A percentile compares a stretch with the other conserved stretches of the same genome.
Evolutionary conservation across 108 stramenopile species (phyloP).

Genomic region (Parietichytrium sp.): DNA sequence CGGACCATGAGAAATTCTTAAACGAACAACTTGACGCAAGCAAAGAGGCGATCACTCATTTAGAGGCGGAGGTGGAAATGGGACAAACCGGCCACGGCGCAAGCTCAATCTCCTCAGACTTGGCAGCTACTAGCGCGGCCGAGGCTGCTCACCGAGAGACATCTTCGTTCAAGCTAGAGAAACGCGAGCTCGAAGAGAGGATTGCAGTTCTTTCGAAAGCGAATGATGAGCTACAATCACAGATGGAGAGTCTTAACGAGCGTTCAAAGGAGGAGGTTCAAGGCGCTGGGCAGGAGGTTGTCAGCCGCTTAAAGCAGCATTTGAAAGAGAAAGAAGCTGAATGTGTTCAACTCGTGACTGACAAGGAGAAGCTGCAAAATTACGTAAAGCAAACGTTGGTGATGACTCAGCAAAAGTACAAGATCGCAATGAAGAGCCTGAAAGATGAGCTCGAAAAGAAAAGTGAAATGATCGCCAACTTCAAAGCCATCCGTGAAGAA

Average conservation of each 20-base stretch:
- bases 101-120: not conserved
- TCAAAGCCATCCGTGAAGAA: not conserved
- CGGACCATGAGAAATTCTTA: constrained; percentile 4
- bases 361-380: constrained; percentile 25
- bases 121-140: not conserved
- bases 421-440: constrained; percentile 7
- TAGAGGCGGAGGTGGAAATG: constrained; percentile 10
- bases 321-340: constrained; percentile 5
- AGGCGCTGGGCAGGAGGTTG: constrained; percentile 31
- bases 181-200: not conserved
- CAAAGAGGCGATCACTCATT: constrained; percentile 23
- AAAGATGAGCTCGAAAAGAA: constrained; percentile 12
- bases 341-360: not conserved
- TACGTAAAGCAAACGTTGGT: constrained; percentile 9
- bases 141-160: not conserved
- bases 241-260: not conserved
- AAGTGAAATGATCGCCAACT: constrained; percentile 9
- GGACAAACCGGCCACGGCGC: not conserved
- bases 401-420: constrained; percentile 24
- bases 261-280: not conserved
- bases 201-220: not conserved
- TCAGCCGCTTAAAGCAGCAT: not conserved
- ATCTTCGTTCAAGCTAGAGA: constrained; percentile 14
- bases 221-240: not conserved
- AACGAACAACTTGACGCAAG: not conserved